Evolutionary conservation across 2,329 filamentous ascomycete species (phyloP), one percentile per base, ranked within the genome.

Genomic region (Colletotrichum lini): DNA sequence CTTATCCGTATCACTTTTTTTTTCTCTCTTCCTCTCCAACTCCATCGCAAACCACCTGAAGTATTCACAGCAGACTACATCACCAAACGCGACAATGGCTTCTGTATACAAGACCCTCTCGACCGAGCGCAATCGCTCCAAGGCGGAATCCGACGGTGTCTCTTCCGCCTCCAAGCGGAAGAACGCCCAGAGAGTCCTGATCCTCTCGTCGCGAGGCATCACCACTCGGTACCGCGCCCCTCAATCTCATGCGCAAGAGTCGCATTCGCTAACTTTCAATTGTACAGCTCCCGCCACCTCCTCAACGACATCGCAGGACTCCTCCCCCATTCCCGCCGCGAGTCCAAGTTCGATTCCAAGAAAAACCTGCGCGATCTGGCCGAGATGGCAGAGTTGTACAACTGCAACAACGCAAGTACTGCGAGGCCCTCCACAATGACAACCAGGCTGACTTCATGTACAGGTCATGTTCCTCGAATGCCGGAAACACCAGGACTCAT

Each of bases 171-270:
- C 85, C 70, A 53, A 56, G 10, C 87, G 84, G 79, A 92, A 88
- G 83, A 42, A 26, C 54, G 45, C 45, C 23, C 92, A 91, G 80
- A 87, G 95, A 77, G 93, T 98, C 63, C 86, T 99, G 74, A 95
- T 98, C 78, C 87, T 99, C 76, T 96, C 94, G 35, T 98, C 95
- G 30, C 88, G 96, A 85, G 96, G 96, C 74, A 94, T 98, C 64
- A 98, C 96, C 44, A 9, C 38, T 49, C 5, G 10, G 30, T 40
- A 63, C 9, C 35, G 38, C 16, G 26, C 3, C 52, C 13, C 18
- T 42, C 9, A 21, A 38, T 18, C 26, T 57, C 2, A 38, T 2
- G 35, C 35, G 35, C 35, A 38, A 12, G 1, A 10, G 35, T 38
- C 35, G 35, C 35, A 38, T 30, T 47, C 47, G 57, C 61, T 72